Percentiles rank a stretch among this genome's conserved stretches.
Evolutionary conservation across 257 asterid genomes (phyloP).

Genomic region (Solanum gandarillasii): DNA sequence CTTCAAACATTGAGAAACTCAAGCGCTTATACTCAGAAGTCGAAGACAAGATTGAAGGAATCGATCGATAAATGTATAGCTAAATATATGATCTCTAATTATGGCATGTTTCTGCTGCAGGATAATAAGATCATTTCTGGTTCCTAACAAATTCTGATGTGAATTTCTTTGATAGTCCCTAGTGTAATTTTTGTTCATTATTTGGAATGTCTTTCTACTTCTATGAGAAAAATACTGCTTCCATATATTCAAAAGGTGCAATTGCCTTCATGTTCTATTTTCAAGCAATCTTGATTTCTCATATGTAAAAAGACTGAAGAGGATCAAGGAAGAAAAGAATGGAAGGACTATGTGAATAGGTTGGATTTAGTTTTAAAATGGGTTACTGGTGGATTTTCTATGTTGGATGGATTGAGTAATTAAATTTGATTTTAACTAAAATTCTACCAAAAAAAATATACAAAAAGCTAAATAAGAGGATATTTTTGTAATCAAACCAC

Average conservation of each 20-base stretch:
- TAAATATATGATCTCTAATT: background rate
- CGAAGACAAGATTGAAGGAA: slow-evolving; percentile 95
- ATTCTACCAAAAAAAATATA: too few species aligned
- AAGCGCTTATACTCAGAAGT: slow-evolving; percentile 82
- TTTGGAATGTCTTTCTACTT: background rate
- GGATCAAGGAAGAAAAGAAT: too few species aligned
- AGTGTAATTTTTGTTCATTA: slow-evolving; percentile 3
- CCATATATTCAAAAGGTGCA: background rate
- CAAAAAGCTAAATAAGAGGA: too few species aligned
- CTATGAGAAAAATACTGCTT: background rate
- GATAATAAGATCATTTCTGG: background rate
- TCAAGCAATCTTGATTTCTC: too few species aligned
- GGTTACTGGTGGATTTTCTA: too few species aligned
- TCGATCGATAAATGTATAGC: slow-evolving; percentile 40
- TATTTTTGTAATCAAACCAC: too few species aligned
- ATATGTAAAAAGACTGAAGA: too few species aligned
- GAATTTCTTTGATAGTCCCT: background rate
- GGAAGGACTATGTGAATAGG: too few species aligned
- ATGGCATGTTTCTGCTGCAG: background rate
- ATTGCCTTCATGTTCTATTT: background rate
- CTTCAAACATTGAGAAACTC: slow-evolving; percentile 52
- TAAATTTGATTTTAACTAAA: too few species aligned
- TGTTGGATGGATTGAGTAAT: too few species aligned
- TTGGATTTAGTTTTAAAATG: too few species aligned
- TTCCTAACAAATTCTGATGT: background rate